phyloP scores from a whole-genome alignment of 495 filamentous ascomycete genomes.

The Penicillium alfredii region DNA sequence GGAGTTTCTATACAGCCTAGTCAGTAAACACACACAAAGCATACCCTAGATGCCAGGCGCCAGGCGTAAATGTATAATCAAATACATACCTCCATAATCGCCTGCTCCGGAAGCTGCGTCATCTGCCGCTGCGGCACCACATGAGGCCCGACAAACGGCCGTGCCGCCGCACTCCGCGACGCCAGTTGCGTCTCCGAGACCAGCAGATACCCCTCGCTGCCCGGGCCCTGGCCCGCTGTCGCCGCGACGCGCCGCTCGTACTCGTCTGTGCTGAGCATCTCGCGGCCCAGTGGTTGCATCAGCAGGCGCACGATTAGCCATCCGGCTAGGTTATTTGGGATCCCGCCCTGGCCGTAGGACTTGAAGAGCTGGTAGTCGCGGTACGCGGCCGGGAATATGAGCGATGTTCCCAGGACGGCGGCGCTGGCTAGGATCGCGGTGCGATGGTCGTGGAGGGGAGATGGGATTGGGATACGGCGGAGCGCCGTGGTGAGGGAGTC shows the following conservation, averaged over 20 bases:
- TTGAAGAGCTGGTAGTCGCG: conserved; percentile 29
- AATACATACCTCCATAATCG: conserved; percentile 27
- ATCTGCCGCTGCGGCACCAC: conserved; percentile 33
- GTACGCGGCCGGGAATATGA: conserved; percentile 24
- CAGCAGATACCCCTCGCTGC: conserved; percentile 18
- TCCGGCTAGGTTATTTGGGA: conserved; percentile 30
- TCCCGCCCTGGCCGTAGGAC: conserved; percentile 30
- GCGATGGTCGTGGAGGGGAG: conserved; percentile 10
- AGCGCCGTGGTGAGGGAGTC: too few relatives aligned
- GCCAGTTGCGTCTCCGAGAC: conserved; percentile 14
- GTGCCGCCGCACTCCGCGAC: conserved; percentile 5
- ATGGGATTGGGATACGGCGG: conserved; percentile 11
- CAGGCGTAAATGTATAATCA: background rate
- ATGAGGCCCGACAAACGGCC: conserved; percentile 28
- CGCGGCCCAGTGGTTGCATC: conserved; percentile 23
- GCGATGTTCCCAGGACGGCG: conserved; percentile 15
- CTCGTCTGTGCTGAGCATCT: conserved; percentile 28
- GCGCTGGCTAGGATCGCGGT: conserved; percentile 17
- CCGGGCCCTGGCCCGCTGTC: conserved; percentile 23
- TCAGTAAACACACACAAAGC: too few relatives aligned
- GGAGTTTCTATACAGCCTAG: conserved; percentile 20
- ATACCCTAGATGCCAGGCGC: background rate
- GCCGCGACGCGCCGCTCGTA: conserved; percentile 23
- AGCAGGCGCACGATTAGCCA: conserved; percentile 27
- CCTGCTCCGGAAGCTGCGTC: conserved; percentile 21